phyloP scores from a whole-genome alignment of 371 early-diverging fungal genomes.

The Mucor mucedo region DNA sequence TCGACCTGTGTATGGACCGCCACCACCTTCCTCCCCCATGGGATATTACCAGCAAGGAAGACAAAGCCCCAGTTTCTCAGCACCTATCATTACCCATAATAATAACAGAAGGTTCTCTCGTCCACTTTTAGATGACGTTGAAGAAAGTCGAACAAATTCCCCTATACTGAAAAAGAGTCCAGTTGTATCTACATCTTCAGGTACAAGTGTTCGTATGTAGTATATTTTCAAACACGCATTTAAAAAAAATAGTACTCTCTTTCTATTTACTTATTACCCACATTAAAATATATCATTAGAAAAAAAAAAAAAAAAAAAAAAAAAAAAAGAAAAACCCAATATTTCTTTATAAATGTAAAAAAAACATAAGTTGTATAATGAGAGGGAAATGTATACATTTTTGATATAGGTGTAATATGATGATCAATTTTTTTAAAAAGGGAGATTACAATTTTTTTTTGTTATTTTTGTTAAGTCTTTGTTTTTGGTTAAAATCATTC shows the following conservation, averaged over 20 bases:
- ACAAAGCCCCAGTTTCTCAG: constrained; percentile 23
- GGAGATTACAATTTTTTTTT: not conserved
- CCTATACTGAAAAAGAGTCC: constrained; percentile 20
- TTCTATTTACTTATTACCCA: not conserved
- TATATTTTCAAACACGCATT: not conserved
- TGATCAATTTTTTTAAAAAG: not conserved
- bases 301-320: not conserved
- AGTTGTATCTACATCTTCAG: constrained; percentile 20
- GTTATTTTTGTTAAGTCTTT: no score
- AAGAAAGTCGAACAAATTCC: constrained; percentile 14
- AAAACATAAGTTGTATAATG: not conserved
- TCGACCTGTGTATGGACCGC: constrained; percentile 17
- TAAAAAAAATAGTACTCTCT: not conserved
- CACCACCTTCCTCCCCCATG: constrained; percentile 15
- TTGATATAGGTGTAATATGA: not conserved
- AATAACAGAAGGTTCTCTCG: constrained; percentile 16
- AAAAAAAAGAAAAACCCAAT: not conserved
- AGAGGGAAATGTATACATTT: not conserved
- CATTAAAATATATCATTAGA: constrained; percentile 2
- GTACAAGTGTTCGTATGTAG: constrained; percentile 19
- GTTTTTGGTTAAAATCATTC: not conserved
- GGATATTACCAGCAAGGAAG: constrained; percentile 18
- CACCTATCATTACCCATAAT: constrained; percentile 15
- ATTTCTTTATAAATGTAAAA: not conserved
- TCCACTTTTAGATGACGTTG: constrained; percentile 20